A percentile compares a stretch with the other conserved stretches of the same genome.
These are phyloP conservation scores for Colletotrichum sp. DNA, from an alignment of 2,329 filamentous ascomycete genomes.

Conservation along the genomic window DNA sequence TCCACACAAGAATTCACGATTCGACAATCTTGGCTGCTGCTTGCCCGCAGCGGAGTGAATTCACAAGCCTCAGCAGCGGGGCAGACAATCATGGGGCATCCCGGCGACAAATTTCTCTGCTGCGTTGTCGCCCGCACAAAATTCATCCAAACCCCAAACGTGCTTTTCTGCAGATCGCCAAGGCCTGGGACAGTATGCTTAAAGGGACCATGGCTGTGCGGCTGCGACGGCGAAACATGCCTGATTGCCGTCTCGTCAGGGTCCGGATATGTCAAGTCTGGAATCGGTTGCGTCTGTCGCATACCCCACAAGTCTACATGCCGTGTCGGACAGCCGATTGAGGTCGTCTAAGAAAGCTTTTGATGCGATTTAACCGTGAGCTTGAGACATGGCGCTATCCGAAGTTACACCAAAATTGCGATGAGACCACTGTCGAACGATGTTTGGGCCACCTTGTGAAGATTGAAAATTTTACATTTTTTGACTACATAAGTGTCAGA, in stretches of 20 bases:
- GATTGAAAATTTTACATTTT: background rate
- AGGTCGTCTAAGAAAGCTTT: background rate
- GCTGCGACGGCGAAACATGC: background rate
- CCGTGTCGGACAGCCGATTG: background rate
- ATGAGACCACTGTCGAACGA: background rate
- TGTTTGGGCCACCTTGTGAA: background rate
- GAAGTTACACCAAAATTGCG: background rate
- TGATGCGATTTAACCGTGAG: background rate
- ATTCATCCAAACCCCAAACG: background rate
- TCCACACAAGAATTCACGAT: background rate
- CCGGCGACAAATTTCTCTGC: background rate
- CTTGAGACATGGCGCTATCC: background rate
- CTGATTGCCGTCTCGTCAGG: background rate
- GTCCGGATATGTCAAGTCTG: background rate
- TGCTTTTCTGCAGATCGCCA: background rate
- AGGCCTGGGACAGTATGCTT: constrained; percentile 1
- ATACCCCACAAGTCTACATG: background rate
- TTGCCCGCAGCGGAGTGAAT: background rate
- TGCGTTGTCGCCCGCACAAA: background rate
- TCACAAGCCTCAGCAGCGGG: background rate
- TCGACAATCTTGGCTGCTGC: background rate
- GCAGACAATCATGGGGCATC: background rate
- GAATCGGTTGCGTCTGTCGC: background rate
- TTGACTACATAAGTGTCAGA: background rate
- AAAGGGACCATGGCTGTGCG: background rate